Conservation (phyloP, 805 yeast genomes). For the Candida golubevii region DNA sequence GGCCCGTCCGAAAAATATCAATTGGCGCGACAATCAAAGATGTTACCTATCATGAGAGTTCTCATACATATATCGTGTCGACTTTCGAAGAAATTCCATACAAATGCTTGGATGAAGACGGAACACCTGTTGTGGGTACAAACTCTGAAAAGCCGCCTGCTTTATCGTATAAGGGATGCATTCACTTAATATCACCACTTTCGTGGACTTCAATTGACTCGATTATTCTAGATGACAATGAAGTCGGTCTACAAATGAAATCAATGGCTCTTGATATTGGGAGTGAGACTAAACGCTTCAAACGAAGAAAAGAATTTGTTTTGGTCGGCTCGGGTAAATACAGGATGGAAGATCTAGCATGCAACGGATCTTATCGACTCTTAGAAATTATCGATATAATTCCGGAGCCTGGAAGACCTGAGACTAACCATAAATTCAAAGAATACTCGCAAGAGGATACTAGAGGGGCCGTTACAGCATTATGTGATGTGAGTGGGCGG, state of each 20-base stretch:
- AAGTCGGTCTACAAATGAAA: slow-evolving; percentile 55
- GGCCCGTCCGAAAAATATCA: slow-evolving; percentile 51
- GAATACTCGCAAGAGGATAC: slow-evolving; percentile 67
- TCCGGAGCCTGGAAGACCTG: slow-evolving; percentile 86
- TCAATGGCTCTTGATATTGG: slow-evolving; percentile 49
- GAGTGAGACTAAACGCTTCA: slow-evolving; percentile 37
- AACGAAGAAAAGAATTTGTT: slow-evolving; percentile 58
- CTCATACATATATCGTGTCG: slow-evolving; percentile 60
- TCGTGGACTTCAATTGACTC: slow-evolving; percentile 77
- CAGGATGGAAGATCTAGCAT: slow-evolving; percentile 74
- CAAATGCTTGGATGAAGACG: slow-evolving; percentile 71
- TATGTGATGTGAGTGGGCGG: slow-evolving; percentile 78
- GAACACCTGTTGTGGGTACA: slow-evolving; percentile 54
- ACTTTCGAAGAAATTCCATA: slow-evolving; percentile 57
- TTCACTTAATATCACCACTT: slow-evolving; percentile 66
- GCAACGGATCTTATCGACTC: slow-evolving; percentile 73
- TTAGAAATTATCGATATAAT: slow-evolving; percentile 76
- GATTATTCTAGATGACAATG: slow-evolving; percentile 61
- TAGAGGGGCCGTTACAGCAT: slow-evolving; percentile 77
- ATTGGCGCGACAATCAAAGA: slow-evolving; percentile 63
- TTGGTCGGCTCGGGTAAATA: slow-evolving; percentile 75
- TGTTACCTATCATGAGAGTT: slow-evolving; percentile 63
- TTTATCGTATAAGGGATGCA: slow-evolving; percentile 50
- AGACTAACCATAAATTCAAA: slow-evolving; percentile 73
- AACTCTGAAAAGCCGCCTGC: slow-evolving; percentile 53